Percentiles rank a stretch among this genome's conserved stretches.
Conservation (phyloP, 345 rosid species). For the Eucalyptus microcorys region DNA sequence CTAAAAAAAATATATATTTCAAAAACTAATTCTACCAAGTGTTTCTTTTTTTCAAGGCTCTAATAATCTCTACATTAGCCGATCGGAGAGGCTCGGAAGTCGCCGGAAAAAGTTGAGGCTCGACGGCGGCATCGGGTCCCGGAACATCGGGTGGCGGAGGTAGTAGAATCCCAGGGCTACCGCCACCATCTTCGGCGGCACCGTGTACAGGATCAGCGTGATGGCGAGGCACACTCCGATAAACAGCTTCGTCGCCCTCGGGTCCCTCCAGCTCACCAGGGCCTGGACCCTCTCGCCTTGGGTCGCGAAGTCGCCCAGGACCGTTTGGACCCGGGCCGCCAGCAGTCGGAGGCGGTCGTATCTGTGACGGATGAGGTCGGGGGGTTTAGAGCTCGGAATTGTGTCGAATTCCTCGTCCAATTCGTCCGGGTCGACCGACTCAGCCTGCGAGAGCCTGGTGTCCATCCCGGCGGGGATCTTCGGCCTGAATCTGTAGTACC, state of each 20-base stretch:
- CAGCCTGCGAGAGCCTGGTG: conserved; percentile 73
- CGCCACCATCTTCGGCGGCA: conserved; percentile 94
- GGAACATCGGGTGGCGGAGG: conserved; percentile 91
- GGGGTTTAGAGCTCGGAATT: conserved; percentile 70
- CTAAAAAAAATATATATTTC: not conserved
- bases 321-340: conserved; percentile 84
- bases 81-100: conserved; percentile 84
- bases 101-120: conserved; percentile 89
- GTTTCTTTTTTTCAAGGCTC: not conserved
- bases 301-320: conserved; percentile 89
- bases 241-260: conserved; percentile 85
- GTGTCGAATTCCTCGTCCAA: conserved; percentile 92
- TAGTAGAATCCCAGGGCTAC: conserved; percentile 94
- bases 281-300: conserved; percentile 94
- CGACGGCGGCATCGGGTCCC: conserved; percentile 86
- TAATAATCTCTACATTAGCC: conserved; percentile 49
- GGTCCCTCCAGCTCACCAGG: conserved; percentile 96
- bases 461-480: conserved; percentile 95
- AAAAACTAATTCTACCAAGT: not conserved
- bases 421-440: conserved; percentile 74
- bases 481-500: conserved; percentile 90
- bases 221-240: conserved; percentile 70
- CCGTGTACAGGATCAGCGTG: conserved; percentile 50
- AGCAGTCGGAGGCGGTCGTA: conserved; percentile 78
- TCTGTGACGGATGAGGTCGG: conserved; percentile 57